phyloP scores from a whole-genome alignment of 805 yeast species.

The Suhomyces vadensis region DNA sequence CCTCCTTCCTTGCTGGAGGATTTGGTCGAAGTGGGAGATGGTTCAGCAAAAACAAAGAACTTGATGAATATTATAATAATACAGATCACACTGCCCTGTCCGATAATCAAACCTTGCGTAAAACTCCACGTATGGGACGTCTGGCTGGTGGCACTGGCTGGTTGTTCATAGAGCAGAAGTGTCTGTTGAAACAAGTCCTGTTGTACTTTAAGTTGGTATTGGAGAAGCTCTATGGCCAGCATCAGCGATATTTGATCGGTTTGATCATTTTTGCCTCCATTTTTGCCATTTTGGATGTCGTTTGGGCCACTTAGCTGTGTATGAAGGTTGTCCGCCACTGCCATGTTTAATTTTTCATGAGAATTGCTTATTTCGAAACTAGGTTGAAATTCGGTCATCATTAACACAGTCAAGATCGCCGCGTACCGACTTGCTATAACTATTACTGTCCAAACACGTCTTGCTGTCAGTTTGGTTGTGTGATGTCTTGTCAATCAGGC shows the following conservation, averaged over 20 bases:
- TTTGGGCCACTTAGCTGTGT: neutral
- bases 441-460: no score
- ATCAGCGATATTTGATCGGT: neutral
- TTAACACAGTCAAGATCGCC: neutral
- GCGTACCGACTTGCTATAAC: no score
- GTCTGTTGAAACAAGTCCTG: constrained; percentile 34
- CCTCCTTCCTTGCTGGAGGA: constrained; percentile 26
- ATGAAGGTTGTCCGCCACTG: neutral
- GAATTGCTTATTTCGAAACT: neutral
- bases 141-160: constrained; percentile 14
- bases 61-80: constrained; percentile 64
- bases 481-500: no score
- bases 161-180: constrained; percentile 19
- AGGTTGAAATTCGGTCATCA: neutral
- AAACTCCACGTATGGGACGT: constrained; percentile 55
- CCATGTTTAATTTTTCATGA: neutral
- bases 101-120: constrained; percentile 71
- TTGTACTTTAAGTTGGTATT: constrained; percentile 28
- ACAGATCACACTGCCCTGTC: constrained; percentile 70
- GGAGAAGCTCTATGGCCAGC: constrained; percentile 16
- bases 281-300: neutral
- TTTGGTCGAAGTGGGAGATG: constrained; percentile 42
- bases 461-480: no score
- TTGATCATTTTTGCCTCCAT: neutral
- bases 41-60: constrained; percentile 75